Evolutionary conservation across 768 basidiomycete species (phyloP).

Genomic region (Lepiota subincarnata): DNA sequence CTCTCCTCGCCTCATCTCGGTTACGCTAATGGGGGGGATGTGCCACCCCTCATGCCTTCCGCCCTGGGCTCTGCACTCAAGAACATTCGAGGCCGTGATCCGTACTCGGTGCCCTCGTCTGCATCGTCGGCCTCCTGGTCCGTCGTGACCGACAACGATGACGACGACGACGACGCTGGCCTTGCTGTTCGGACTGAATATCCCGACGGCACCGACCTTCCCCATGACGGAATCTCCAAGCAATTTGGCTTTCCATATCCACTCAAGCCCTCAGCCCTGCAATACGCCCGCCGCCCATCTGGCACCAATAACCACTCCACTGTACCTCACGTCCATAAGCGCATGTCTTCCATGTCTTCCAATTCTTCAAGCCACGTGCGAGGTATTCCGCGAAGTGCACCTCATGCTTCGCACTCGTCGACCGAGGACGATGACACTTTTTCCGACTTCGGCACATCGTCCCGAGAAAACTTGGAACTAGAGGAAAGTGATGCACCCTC

Average conservation of each 20-base stretch:
- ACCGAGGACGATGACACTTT: conserved; percentile 44
- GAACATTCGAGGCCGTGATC: conserved; percentile 39
- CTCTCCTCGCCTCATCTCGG: conserved; percentile 64
- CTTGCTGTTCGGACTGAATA: conserved; percentile 30
- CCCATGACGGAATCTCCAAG: conserved; percentile 40
- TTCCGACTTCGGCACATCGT: conserved; percentile 36
- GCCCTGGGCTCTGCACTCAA: conserved; percentile 56
- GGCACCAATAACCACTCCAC: conserved; percentile 65
- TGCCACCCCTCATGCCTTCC: conserved; percentile 64
- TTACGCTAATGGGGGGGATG: conserved; percentile 51
- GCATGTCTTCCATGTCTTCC: conserved; percentile 53
- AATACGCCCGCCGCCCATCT: conserved; percentile 67
- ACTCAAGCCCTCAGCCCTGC: conserved; percentile 43
- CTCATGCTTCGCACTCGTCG: conserved; percentile 34
- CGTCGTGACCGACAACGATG: conserved; percentile 45
- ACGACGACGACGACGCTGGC: conserved; percentile 50
- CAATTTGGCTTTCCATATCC: conserved; percentile 32
- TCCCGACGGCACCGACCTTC: conserved; percentile 36
- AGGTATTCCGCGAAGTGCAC: conserved; percentile 39
- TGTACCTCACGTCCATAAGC: conserved; percentile 52
- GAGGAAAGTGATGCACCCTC: conserved; percentile 26
- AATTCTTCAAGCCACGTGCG: conserved; percentile 29
- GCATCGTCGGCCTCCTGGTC: conserved; percentile 66
- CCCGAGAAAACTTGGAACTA: conserved; percentile 31
- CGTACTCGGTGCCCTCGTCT: conserved; percentile 58